Base-by-base conservation (phyloP, 129 eudicot species). In the sunflower (Helianthus annuus) region DNA sequence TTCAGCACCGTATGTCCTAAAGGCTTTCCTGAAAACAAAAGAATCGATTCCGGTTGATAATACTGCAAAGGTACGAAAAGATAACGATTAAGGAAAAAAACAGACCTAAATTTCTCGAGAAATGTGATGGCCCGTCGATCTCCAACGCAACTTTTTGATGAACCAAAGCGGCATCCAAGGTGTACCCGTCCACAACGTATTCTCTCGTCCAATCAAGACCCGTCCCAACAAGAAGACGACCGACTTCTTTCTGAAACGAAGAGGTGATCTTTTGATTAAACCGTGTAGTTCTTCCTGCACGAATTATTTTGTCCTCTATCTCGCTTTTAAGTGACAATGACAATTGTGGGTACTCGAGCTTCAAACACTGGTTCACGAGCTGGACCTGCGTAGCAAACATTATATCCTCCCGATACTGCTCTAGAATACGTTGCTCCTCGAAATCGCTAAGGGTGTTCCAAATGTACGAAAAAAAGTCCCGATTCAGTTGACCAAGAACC, bases 81-180 rank as follows among this genome's bases (percentile, higher is more conserved):
- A 3, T 52, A 11, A 72, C 1, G 8, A 34, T 11, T 19, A 46
- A 52, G 8, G 12, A 44, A 10, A 49, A 7, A 9, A 60, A 79
- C 77, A 14, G 64, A 89, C 98, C 88, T 68, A 79, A 66, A 79
- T 93, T 93, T 79, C 98, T 87, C 34, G 98, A 93, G 82, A 93
- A 93, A 85, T 93, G 98, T 4, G 97, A 87, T 4, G 96, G 92
- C 48, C 98, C 98, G 58, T 93, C 98, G 17, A 93, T 93, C 76
- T 93, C 98, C 69, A 93, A 78, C 32, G 92, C 98, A 79, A 93
- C 80, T 73, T 81, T 90, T 68, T 34, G 56, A 76, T 93, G 89
- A 82, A 90, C 66, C 78, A 87, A 73, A 62, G 79, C 98, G 42
- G 98, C 98, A 77, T 93, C 98, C 82, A 93, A 71, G 16, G 97